Evolutionary conservation across 179 eudicot genomes (phyloP), one percentile per base, ranked within the genome.

Genomic region (Carnegiea gigantea): DNA sequence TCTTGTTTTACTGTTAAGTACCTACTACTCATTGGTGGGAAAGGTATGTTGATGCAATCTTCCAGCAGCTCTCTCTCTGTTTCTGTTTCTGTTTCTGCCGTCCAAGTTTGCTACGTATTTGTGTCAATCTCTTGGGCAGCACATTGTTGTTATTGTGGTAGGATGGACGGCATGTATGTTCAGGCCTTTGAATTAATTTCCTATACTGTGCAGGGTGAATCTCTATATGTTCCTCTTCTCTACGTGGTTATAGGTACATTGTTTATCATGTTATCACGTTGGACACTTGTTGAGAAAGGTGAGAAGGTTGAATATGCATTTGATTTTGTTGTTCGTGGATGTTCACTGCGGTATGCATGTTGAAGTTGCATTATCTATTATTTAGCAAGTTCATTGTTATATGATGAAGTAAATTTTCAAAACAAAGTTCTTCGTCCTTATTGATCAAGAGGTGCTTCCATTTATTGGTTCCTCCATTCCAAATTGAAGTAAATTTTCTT

Each of bases 251-350:
- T 80, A 49, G 88, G 84, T 57, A 88, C 87, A 60, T 23, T 83
- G 26, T 75, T 94, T 54, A 26, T 92, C 86, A 89, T 60, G 82
- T 68, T 83, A 71, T 77, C 87, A 73, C 84, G 86, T 62, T 62
- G 71, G 68, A 93, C 85, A 85, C 83, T 78, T 74, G 91, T 93
- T 78, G 89, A 82, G 86, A 93, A 90, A 94, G 97, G 97, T 94
- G 77, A 85, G 89, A 78, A 81, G 40, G 17, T 18, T 54, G 78
- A 5, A 23, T 20, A 59, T 20, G 33, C 36, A 2, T 4, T 72
- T 9, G 4, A 11, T 70, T 77, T 43, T 30, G 15, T 43, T 64
- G 80, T 40, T n/a, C 8, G 43, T 33, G 73, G 33, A 30, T 57
- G 70, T 54, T 48, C 11, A 12, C 40, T 48, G 24, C 15, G 60